Conservation (phyloP, 441 rosid species). For the Capsella rubella region DNA sequence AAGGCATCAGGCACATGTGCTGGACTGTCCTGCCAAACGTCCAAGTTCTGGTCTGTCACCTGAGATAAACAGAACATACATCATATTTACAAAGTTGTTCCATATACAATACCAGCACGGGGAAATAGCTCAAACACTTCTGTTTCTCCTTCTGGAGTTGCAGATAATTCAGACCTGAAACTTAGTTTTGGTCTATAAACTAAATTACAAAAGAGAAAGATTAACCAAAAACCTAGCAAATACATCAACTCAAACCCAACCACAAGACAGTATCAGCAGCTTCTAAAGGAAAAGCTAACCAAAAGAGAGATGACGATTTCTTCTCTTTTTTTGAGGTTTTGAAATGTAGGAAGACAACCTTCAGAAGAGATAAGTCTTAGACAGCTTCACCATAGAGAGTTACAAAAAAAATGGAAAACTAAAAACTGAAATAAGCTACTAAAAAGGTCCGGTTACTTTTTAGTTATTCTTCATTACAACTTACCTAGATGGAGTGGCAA, state of each 20-base stretch:
- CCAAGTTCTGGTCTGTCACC: constrained; percentile 95
- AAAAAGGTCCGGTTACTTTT: constrained; percentile 6
- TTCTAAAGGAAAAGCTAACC: constrained; percentile 1
- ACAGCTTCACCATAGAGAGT: constrained; percentile 9
- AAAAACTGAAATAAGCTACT: constrained; percentile 7
- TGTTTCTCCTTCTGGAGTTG: constrained; percentile 19
- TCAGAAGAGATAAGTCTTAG: not conserved
- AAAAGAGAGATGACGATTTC: not conserved
- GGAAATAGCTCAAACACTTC: constrained; percentile 13
- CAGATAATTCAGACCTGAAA: constrained; percentile 8
- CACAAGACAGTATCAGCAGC: constrained; percentile 17
- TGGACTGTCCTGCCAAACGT: constrained; percentile 83
- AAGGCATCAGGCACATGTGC: constrained; percentile 91
- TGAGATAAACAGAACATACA: constrained; percentile 49
- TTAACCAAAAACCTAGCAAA: not conserved
- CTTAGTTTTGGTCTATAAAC: not conserved
- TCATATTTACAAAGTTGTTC: constrained; percentile 19
- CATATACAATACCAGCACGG: constrained; percentile 6
- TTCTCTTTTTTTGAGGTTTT: constrained; percentile 11
- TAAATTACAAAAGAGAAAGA: not conserved
- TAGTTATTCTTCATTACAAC: not conserved
- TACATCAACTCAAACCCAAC: constrained; percentile 7
- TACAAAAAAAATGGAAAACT: constrained; percentile 13
- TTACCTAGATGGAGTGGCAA: not conserved
- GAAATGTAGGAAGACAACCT: constrained; percentile 2